Conservation (phyloP, 2,329 filamentous ascomycete species). For the Xylaria sp. region DNA sequence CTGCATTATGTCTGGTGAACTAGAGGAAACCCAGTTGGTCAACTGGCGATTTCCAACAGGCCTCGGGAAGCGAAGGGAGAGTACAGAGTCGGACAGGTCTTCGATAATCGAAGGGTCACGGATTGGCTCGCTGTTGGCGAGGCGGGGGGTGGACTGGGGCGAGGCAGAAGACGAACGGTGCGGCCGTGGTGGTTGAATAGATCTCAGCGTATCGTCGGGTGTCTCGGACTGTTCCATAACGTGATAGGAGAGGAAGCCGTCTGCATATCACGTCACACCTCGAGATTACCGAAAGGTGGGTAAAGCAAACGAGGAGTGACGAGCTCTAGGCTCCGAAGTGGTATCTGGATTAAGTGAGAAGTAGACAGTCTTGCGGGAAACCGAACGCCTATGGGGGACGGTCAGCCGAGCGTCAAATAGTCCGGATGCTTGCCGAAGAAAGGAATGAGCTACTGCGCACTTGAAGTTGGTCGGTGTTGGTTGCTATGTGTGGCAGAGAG, state of each 20-base stretch:
- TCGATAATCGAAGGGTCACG: slow-evolving; percentile 33
- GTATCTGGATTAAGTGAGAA: slow-evolving; percentile 9
- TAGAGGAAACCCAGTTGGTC: slow-evolving; percentile 69
- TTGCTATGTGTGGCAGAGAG: background rate
- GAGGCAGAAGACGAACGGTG: slow-evolving; percentile 27
- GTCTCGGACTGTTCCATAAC: slow-evolving; percentile 62
- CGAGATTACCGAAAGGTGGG: slow-evolving; percentile 44
- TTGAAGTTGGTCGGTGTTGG: background rate
- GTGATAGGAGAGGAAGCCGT: slow-evolving; percentile 53
- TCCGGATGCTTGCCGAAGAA: background rate
- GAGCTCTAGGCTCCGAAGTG: slow-evolving; percentile 35
- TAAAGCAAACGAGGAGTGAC: slow-evolving; percentile 46
- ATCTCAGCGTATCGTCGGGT: slow-evolving; percentile 44
- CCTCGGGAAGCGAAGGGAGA: slow-evolving; percentile 65
- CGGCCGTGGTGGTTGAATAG: slow-evolving; percentile 42
- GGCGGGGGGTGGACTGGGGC: slow-evolving; percentile 32
- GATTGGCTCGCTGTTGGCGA: slow-evolving; percentile 47
- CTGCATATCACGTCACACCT: slow-evolving; percentile 52
- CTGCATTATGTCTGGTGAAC: slow-evolving; percentile 67
- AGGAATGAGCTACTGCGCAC: slow-evolving; percentile 4
- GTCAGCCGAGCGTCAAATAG: slow-evolving; percentile 16
- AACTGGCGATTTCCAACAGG: slow-evolving; percentile 66
- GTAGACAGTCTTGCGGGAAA: background rate
- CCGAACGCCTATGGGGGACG: slow-evolving; percentile 1
- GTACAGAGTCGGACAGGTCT: slow-evolving; percentile 53